Percentiles rank a stretch among this genome's conserved stretches.
Evolutionary conservation across 2,329 filamentous ascomycete genomes (phyloP).

Genomic region (Colletotrichum sp.): DNA sequence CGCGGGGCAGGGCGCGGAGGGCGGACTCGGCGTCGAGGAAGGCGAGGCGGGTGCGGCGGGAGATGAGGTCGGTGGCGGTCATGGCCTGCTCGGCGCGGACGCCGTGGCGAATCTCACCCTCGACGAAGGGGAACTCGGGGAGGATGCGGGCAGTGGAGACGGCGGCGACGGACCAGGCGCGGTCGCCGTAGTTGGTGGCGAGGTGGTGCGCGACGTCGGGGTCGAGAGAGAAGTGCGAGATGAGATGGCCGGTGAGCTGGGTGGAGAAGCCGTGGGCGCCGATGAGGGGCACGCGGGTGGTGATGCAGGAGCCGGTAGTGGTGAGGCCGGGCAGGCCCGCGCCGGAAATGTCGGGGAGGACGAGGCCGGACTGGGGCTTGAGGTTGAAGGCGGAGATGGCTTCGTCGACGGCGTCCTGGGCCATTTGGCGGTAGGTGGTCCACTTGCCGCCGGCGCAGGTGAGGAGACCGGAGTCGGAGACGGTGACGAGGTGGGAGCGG

Average conservation of each 20-base stretch:
- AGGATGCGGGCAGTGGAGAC: slow-evolving; percentile 60
- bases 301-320: slow-evolving; percentile 76
- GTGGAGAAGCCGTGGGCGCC: slow-evolving; percentile 74
- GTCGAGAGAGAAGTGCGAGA: slow-evolving; percentile 36
- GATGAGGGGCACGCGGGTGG: slow-evolving; percentile 73
- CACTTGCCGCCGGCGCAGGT: slow-evolving; percentile 87
- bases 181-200: slow-evolving; percentile 50
- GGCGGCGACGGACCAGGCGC: slow-evolving; percentile 74
- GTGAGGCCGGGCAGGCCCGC: slow-evolving; percentile 51
- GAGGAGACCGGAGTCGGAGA: slow-evolving; percentile 76
- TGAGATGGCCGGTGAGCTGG: slow-evolving; percentile 36
- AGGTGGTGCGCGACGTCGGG: slow-evolving; percentile 46
- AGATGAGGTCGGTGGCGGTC: slow-evolving; percentile 73
- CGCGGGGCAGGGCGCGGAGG: slow-evolving; percentile 69
- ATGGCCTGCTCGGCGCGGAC: slow-evolving; percentile 76
- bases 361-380: slow-evolving; percentile 49
- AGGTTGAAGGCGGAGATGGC: slow-evolving; percentile 72
- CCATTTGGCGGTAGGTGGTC: slow-evolving; percentile 91
- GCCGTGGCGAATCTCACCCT: slow-evolving; percentile 76
- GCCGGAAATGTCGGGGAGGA: slow-evolving; percentile 70
- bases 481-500: slow-evolving; percentile 79
- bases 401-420: slow-evolving; percentile 83
- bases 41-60: slow-evolving; percentile 73
- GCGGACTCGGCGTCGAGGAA: slow-evolving; percentile 78
- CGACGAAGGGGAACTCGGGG: slow-evolving; percentile 72